These are phyloP conservation scores for Exserohilum rostratum DNA, from an alignment of 2,329 filamentous ascomycete genomes.

Conservation along the genomic window DNA sequence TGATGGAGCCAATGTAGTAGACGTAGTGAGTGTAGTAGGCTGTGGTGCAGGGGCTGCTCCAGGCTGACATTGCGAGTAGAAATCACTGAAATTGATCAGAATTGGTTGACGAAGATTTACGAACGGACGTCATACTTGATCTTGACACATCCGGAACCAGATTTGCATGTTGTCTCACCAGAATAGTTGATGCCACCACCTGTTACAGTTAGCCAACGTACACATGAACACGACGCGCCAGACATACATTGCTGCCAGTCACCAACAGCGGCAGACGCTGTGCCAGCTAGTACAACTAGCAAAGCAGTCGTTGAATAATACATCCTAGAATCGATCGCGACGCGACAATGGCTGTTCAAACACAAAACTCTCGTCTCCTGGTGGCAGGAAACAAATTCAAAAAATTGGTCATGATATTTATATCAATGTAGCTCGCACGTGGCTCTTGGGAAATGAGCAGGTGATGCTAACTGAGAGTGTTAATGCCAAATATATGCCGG, in stretches of 20 bases:
- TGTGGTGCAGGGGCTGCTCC: constrained; percentile 31
- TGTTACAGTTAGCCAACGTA: constrained; percentile 10
- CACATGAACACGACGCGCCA: too few species aligned
- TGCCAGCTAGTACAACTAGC: constrained; percentile 31
- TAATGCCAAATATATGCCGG: constrained; percentile 30
- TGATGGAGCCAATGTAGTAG: not conserved
- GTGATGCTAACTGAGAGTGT: constrained; percentile 25
- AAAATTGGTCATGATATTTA: not conserved
- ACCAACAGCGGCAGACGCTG: constrained; percentile 31
- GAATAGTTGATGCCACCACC: constrained; percentile 38
- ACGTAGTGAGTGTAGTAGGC: not conserved
- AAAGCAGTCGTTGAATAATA: constrained; percentile 21
- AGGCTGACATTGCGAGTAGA: constrained; percentile 52
- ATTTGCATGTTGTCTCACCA: constrained; percentile 35
- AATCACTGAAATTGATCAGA: constrained; percentile 33
- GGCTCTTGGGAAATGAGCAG: constrained; percentile 18
- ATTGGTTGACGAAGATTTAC: not conserved
- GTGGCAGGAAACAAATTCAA: not conserved
- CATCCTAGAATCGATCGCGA: constrained; percentile 25
- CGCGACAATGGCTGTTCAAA: not conserved
- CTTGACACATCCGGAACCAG: constrained; percentile 37
- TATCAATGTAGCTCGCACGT: not conserved
- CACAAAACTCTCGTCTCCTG: not conserved
- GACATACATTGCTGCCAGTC: constrained; percentile 46
- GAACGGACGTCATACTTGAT: constrained; percentile 31